A percentile compares a stretch with the other conserved stretches of the same genome.
These are phyloP conservation scores for Tetratostichococcus sp. DNA, from an alignment of 139 green algal genomes.

Conservation along the genomic window DNA sequence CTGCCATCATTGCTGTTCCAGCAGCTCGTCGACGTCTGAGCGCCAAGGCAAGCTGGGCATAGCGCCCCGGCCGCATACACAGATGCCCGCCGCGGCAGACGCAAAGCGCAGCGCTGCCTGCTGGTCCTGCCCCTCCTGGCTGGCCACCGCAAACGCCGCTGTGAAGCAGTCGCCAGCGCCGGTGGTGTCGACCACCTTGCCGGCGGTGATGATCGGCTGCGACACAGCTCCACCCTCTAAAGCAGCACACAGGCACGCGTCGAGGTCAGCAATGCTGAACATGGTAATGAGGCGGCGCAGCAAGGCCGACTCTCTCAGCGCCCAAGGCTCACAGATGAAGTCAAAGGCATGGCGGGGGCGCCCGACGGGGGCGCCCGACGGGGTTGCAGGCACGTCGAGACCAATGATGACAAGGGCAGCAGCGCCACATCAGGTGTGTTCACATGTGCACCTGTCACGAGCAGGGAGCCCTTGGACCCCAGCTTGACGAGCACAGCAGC, in stretches of 20 bases:
- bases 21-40: conserved; percentile 22
- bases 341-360: too few relatives aligned
- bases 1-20: not conserved
- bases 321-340: too few relatives aligned
- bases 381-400: too few relatives aligned
- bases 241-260: conserved; percentile 19
- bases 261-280: not conserved
- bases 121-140: conserved; percentile 59
- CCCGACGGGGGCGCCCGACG: too few relatives aligned
- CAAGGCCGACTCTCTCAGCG: too few relatives aligned
- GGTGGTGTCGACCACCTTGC: conserved; percentile 78
- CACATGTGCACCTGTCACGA: conserved; percentile 39
- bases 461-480: conserved; percentile 65
- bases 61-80: conserved; percentile 54
- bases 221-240: conserved; percentile 30
- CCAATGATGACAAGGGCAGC: too few relatives aligned
- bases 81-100: conserved; percentile 57
- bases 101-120: conserved; percentile 73
- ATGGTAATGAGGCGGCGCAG: too few relatives aligned
- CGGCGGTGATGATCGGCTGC: conserved; percentile 18
- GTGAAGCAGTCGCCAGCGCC: conserved; percentile 94
- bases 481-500: conserved; percentile 83
- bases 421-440: not conserved
- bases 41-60: conserved; percentile 53
- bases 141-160: conserved; percentile 72